Evolutionary conservation across 306 rosid species (phyloP).

Genomic region (Heteromeles arbutifolia): DNA sequence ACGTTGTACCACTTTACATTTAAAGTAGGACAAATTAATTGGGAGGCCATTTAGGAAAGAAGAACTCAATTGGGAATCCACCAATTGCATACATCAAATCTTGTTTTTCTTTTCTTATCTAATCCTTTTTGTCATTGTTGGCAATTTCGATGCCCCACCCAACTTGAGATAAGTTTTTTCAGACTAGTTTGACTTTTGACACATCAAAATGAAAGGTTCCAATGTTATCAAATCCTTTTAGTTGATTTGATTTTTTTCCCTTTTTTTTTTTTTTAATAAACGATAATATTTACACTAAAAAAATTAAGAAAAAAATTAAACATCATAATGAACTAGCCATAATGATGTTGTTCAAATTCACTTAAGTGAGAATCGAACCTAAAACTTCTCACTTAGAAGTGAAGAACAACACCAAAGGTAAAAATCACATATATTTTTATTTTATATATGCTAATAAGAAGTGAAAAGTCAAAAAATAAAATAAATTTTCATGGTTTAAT

Average conservation of each 20-base stretch:
- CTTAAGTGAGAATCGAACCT: accelerated
- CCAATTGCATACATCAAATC: background rate
- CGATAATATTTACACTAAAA: too few relatives aligned
- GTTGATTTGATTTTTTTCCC: background rate
- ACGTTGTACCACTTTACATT: too few relatives aligned
- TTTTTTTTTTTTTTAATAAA: too few relatives aligned
- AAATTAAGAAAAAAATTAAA: too few relatives aligned
- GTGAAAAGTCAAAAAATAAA: too few relatives aligned
- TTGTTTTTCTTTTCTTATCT: background rate
- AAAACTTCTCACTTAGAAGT: too few relatives aligned
- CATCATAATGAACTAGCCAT: accelerated
- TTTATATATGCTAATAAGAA: too few relatives aligned
- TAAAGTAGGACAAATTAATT: background rate
- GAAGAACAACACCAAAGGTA: too few relatives aligned
- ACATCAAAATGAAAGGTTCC: background rate
- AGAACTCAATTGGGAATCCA: background rate
- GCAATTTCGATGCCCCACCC: background rate
- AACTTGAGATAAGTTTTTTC: background rate
- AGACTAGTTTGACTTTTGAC: background rate
- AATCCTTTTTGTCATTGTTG: background rate
- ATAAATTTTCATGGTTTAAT: background rate
- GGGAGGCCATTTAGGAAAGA: background rate
- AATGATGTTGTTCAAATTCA: too few relatives aligned
- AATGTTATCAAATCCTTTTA: background rate
- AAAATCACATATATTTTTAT: too few relatives aligned